Evolutionary conservation across 305 asterid genomes (phyloP).

Genomic region (Withania somnifera): DNA sequence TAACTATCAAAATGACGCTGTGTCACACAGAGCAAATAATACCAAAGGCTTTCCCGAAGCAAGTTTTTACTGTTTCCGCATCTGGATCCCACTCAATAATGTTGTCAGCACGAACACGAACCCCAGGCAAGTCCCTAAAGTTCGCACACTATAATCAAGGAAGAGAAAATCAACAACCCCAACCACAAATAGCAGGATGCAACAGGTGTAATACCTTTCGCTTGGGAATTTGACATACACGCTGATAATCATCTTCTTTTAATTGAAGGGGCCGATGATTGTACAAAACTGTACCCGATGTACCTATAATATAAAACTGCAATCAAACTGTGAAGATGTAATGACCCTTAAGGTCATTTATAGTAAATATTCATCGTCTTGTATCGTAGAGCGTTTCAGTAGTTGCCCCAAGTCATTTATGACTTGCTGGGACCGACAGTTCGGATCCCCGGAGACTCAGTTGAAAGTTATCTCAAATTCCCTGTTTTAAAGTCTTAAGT

Average conservation of each 20-base stretch:
- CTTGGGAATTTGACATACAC: constrained; percentile 53
- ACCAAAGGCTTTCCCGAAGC: constrained; percentile 87
- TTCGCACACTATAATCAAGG: constrained; percentile 41
- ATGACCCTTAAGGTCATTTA: too few relatives aligned
- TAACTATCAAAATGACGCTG: not conserved
- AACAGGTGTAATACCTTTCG: constrained; percentile 21
- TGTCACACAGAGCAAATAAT: constrained; percentile 10
- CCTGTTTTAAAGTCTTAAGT: too few relatives aligned
- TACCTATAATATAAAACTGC: too few relatives aligned
- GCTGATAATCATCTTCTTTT: constrained; percentile 50
- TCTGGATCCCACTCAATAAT: constrained; percentile 63
- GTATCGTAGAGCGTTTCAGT: too few relatives aligned
- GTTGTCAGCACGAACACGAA: constrained; percentile 39
- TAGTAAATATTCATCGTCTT: too few relatives aligned
- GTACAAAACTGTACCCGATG: too few relatives aligned
- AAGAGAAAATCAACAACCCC: not conserved
- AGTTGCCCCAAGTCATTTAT: too few relatives aligned
- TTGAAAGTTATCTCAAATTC: too few relatives aligned
- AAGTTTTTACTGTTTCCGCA: constrained; percentile 25
- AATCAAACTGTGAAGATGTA: too few relatives aligned
- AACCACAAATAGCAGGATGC: not conserved
- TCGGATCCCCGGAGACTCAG: too few relatives aligned
- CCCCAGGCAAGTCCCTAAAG: constrained; percentile 59
- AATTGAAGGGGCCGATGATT: constrained; percentile 52
- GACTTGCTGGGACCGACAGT: too few relatives aligned